Evolutionary conservation across 768 basidiomycete genomes (phyloP).

Genomic region (Boletus rex-veris): DNA sequence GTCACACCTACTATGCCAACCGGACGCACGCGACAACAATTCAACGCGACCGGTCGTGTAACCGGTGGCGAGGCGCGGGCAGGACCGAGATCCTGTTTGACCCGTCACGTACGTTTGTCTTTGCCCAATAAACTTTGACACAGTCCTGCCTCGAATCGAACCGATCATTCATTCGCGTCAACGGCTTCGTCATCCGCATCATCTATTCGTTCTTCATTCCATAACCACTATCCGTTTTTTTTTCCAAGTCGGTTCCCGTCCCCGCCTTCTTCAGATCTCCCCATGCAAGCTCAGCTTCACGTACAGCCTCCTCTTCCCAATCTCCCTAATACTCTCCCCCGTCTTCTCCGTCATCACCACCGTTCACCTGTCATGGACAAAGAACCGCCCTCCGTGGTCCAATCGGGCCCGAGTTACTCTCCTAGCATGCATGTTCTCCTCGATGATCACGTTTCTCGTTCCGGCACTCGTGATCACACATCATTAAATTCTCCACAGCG

Average conservation of each 20-base stretch:
- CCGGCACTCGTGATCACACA: conserved; percentile 32
- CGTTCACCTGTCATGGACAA: conserved; percentile 37
- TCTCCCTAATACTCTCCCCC: conserved; percentile 17
- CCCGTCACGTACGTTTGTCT: conserved; percentile 23
- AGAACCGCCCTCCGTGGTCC: conserved; percentile 28
- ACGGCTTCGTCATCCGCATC: conserved; percentile 8
- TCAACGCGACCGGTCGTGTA: too few relatives aligned
- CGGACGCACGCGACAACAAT: neutral
- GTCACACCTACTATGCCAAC: conserved; percentile 12
- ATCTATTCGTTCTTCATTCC: conserved; percentile 20
- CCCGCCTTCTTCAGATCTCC: conserved; percentile 8
- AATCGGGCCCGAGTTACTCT: conserved; percentile 34
- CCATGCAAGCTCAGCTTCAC: conserved; percentile 28
- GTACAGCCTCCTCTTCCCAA: conserved; percentile 26
- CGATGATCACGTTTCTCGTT: conserved; percentile 32
- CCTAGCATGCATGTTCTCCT: conserved; percentile 30
- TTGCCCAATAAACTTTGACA: conserved; percentile 30
- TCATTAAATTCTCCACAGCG: conserved; percentile 13
- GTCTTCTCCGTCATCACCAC: conserved; percentile 11
- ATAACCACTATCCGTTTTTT: conserved; percentile 8
- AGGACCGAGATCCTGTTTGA: conserved; percentile 5
- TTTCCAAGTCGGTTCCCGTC: conserved; percentile 11
- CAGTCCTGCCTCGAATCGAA: conserved; percentile 22
- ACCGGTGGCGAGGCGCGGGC: neutral
- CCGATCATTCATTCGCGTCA: conserved; percentile 28